Evolutionary conservation across 2,329 filamentous ascomycete species (phyloP).

Genomic region (Alternaria longipes): DNA sequence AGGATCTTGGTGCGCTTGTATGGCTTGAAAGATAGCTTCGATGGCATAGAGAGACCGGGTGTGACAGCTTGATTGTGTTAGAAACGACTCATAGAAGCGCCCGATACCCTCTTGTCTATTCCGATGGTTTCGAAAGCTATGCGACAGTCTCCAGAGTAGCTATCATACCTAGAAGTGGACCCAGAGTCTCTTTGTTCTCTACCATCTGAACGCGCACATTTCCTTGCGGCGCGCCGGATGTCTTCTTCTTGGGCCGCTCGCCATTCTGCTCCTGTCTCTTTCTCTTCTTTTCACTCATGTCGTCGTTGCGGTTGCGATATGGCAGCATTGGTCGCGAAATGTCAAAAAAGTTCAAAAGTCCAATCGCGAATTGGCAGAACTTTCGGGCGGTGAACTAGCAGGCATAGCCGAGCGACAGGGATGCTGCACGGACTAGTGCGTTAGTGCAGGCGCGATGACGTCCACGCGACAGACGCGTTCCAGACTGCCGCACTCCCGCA

Average conservation of each 20-base stretch:
- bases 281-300: conserved; percentile 51
- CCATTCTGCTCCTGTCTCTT: conserved; percentile 46
- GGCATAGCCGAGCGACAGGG: conserved; percentile 18
- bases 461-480: conserved; percentile 27
- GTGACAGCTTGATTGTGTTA: conserved; percentile 46
- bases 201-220: conserved; percentile 57
- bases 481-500: conserved; percentile 3
- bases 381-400: conserved; percentile 23
- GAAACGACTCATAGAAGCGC: accelerated
- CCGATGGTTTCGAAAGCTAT: not conserved
- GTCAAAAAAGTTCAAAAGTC: conserved; percentile 45
- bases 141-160: conserved; percentile 1
- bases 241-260: conserved; percentile 55
- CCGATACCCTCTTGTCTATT: not conserved
- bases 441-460: conserved; percentile 20
- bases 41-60: conserved; percentile 55
- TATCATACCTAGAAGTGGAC: conserved; percentile 60
- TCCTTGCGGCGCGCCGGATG: conserved; percentile 52
- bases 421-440: not conserved
- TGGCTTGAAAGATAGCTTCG: conserved; percentile 58
- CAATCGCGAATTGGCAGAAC: conserved; percentile 34
- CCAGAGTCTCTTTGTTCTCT: conserved; percentile 58
- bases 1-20: conserved; percentile 54
- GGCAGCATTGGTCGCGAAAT: conserved; percentile 19
- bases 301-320: conserved; percentile 22